Conservation (phyloP, 129 eudicot species). For the Logfia minima region DNA sequence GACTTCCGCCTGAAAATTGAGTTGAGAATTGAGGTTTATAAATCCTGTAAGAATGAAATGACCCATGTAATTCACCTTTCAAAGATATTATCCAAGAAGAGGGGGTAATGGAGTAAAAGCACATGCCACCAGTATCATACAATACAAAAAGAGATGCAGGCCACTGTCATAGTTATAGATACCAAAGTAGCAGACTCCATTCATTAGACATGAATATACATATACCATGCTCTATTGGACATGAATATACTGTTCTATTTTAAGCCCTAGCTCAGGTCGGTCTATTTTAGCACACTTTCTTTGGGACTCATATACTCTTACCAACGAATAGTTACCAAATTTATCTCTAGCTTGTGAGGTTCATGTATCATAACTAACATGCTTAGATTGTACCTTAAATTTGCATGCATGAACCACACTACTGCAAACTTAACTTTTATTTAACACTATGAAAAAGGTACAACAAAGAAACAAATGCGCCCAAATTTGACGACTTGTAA, state of each 20-base stretch:
- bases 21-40: neutral
- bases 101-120: neutral
- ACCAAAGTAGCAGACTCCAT: neutral
- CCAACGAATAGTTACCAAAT: neutral
- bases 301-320: neutral
- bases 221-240: neutral
- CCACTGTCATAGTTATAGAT: neutral
- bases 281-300: neutral
- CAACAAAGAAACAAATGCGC: neutral
- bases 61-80: neutral
- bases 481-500: too few relatives aligned
- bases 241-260: neutral
- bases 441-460: neutral
- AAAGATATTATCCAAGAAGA: neutral
- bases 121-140: neutral
- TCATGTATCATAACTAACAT: neutral
- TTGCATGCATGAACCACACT: neutral
- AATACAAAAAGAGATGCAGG: neutral
- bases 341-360: neutral
- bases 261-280: neutral
- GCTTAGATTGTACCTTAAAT: neutral
- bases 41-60: neutral
- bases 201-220: neutral
- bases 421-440: neutral
- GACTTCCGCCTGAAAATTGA: neutral